Base-by-base conservation (phyloP, 768 basidiomycete species). In the Cytidiella melzeri region DNA sequence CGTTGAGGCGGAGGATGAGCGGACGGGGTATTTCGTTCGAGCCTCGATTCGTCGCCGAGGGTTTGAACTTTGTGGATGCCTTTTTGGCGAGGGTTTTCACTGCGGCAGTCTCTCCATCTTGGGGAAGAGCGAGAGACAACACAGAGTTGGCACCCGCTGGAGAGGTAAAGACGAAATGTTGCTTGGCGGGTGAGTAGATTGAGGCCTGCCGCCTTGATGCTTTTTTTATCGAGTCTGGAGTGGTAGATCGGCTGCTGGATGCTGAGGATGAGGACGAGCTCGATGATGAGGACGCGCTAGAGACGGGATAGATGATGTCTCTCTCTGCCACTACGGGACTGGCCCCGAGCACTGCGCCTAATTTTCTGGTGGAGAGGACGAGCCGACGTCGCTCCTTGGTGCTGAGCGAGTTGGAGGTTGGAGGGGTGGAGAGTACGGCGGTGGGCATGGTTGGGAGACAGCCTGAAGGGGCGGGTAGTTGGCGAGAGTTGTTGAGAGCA, bases 281-380 rank as follows among this genome's bases (percentile, higher is more conserved):
- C 15, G 45, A 34, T 34, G 30, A 34, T 34, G 30, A 7, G 30
- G 7, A 34, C 30, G 30, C 7, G 30, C 15, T 7, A 34, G 30
- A 15, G 7, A 34, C 15, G 20, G n/a, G 21, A 20, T 20, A 41
- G 15, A 41, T 27, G 37, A 21, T 10, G 13, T 36, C 18, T 25
- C 43, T 40, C n/a, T 54, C 54, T 13, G 26, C 41, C 5, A 55
- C 36, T 21, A 43, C 40, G 6, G 51, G 54, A 2, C 50, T 52
- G 6, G 51, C 46, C 3, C 54, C 54, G 18, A 55, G 41, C 11
- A 55, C 27, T 9, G 47, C 47, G 7, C 49, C 54, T 15, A 55
- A 34, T 40, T 55, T 55, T 15, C 54, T 19, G 3, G 54, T 50
- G 5, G 51, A 49, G 40, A 50, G 46, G 40, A 55, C 50, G 25